These are phyloP conservation scores for Syzygium syzygioides DNA, from an alignment of 441 rosid species.

Conservation along the genomic window DNA sequence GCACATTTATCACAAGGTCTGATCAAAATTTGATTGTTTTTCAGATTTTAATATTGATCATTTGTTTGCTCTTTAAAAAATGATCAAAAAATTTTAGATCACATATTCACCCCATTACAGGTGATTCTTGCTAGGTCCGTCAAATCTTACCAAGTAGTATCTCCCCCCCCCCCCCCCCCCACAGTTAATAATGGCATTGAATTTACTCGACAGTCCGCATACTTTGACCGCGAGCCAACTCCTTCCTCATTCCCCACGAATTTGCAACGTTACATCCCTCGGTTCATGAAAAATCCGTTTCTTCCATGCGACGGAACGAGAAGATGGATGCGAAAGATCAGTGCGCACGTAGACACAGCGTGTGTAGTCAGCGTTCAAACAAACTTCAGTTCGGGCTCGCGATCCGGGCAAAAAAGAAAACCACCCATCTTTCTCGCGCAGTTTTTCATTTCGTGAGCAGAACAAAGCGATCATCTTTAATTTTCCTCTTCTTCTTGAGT, in stretches of 20 bases:
- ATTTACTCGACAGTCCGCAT: neutral
- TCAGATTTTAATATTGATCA: no score
- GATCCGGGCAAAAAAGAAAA: neutral
- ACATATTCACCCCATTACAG: accelerated
- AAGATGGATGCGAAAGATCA: neutral
- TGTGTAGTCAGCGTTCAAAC: neutral
- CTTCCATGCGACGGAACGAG: neutral
- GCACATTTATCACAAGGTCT: no score
- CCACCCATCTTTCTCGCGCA: neutral
- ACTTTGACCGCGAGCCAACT: neutral
- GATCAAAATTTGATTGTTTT: no score
- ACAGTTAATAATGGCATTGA: neutral
- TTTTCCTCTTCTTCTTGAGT: neutral
- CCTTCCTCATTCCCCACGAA: neutral
- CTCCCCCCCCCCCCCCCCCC: no score
- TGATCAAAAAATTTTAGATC: no score
- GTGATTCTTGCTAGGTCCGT: no score
- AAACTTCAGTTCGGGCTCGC: neutral
- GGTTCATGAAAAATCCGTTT: neutral
- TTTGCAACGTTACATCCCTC: neutral
- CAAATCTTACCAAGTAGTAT: neutral
- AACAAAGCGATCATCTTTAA: neutral
- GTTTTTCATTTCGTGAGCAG: neutral
- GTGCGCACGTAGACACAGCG: neutral
- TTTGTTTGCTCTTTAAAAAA: no score